These are phyloP conservation scores for Chalciporus sphaerocephalus DNA, from an alignment of 768 basidiomycete species.

Conservation along the genomic window DNA sequence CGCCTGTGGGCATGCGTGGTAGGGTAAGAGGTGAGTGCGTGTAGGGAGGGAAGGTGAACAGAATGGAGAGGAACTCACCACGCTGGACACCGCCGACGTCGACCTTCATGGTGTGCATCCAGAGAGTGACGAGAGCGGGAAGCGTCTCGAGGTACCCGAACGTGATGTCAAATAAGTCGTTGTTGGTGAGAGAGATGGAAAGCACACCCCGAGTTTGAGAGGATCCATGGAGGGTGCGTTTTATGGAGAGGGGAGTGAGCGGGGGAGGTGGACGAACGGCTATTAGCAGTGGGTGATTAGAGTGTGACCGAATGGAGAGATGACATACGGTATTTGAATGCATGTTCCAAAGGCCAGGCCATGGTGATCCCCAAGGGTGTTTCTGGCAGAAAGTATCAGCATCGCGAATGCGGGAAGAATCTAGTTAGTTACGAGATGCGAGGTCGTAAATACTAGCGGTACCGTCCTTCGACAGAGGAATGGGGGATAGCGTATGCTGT, in stretches of 20 bases:
- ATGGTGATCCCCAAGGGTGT: conserved; percentile 53
- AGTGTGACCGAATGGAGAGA: neutral
- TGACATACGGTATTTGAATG: conserved; percentile 57
- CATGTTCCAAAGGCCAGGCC: conserved; percentile 46
- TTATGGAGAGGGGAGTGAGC: conserved; percentile 51
- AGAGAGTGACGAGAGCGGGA: conserved; percentile 90
- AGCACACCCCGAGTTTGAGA: conserved; percentile 77
- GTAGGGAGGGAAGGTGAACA: neutral
- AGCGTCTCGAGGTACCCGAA: conserved; percentile 80
- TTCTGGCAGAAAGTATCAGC: conserved; percentile 5
- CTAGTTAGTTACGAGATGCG: conserved; percentile 35
- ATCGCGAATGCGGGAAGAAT: neutral
- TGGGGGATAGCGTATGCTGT: conserved; percentile 48
- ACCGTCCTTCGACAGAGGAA: conserved; percentile 37
- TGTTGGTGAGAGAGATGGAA: conserved; percentile 60
- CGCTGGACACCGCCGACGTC: conserved; percentile 42
- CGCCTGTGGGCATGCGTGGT: conserved; percentile 38
- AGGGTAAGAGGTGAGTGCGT: neutral
- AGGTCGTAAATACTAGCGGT: conserved; percentile 48
- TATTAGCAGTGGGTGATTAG: conserved; percentile 16
- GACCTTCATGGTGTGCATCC: conserved; percentile 71
- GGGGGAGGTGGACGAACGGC: conserved; percentile 37
- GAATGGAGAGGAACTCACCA: conserved; percentile 34
- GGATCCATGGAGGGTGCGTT: conserved; percentile 66
- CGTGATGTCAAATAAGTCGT: conserved; percentile 41